These are phyloP conservation scores for Ceratocystis cacaofunesta DNA, from an alignment of 2,329 filamentous ascomycete genomes.

Conservation along the genomic window DNA sequence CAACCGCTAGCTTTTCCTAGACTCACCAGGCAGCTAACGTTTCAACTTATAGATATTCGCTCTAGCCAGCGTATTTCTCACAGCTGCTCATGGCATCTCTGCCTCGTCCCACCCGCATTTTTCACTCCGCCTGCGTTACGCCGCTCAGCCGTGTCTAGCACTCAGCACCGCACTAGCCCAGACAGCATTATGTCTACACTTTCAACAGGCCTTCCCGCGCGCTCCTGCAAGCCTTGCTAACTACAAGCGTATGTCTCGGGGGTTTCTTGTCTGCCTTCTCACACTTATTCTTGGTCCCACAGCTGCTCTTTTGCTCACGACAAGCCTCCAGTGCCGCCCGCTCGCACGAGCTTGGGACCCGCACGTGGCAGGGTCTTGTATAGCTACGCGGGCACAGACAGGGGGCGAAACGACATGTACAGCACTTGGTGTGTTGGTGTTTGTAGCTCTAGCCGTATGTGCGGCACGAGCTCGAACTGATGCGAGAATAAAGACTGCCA, in stretches of 20 bases:
- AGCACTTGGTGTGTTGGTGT: conserved; percentile 25
- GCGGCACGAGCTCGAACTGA: conserved; percentile 17
- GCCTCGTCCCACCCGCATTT: conserved; percentile 11
- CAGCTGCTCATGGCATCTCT: neutral
- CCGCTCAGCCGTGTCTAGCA: conserved; percentile 26
- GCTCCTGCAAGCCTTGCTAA: neutral
- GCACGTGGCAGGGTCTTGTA: conserved; percentile 23
- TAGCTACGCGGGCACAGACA: conserved; percentile 23
- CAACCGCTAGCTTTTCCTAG: neutral
- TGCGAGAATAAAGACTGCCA: neutral
- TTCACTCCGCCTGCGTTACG: conserved; percentile 25
- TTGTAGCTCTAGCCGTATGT: conserved; percentile 26
- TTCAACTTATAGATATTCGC: neutral
- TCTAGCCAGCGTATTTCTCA: neutral
- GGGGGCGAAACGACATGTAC: conserved; percentile 27
- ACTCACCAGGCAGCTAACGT: neutral
- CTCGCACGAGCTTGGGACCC: conserved; percentile 27
- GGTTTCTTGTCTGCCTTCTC: conserved; percentile 22
- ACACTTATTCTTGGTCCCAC: conserved; percentile 24
- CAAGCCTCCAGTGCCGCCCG: conserved; percentile 27
- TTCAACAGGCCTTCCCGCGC: conserved; percentile 21
- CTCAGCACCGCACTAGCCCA: conserved; percentile 25
- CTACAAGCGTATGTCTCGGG: conserved; percentile 21
- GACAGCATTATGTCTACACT: conserved; percentile 27
- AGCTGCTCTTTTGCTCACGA: conserved; percentile 23